A percentile compares a stretch with the other conserved stretches of the same genome.
Evolutionary conservation across 2,329 filamentous ascomycete species (phyloP).

Genomic region (Penicillium sp.): DNA sequence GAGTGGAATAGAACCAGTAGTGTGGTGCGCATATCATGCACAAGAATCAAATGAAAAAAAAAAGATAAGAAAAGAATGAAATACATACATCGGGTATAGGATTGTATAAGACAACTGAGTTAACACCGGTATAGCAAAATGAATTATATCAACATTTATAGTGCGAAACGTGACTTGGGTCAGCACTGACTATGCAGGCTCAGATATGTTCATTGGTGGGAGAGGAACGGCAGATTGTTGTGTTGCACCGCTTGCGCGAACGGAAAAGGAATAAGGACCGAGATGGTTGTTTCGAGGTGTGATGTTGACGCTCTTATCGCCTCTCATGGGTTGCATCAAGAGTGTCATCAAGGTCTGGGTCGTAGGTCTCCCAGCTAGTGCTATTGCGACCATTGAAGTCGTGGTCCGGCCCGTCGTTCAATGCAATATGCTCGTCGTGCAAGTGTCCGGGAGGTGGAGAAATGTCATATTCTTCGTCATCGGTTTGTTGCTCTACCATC

Average conservation of each 20-base stretch:
- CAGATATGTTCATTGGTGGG: constrained; percentile 5
- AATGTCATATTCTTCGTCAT: constrained; percentile 10
- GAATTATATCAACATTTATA: not conserved
- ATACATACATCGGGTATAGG: constrained; percentile 14
- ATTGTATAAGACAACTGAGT: not conserved
- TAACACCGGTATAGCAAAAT: not conserved
- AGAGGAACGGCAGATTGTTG: constrained; percentile 9
- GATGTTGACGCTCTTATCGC: constrained; percentile 24
- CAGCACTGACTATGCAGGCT: not conserved
- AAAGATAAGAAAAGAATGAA: not conserved
- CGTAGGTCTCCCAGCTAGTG: constrained; percentile 24
- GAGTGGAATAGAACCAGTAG: not conserved
- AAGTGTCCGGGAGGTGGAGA: constrained; percentile 4
- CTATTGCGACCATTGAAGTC: constrained; percentile 15
- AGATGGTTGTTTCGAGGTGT: constrained; percentile 21
- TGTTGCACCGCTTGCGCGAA: constrained; percentile 29
- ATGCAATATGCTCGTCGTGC: constrained; percentile 2
- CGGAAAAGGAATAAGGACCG: constrained; percentile 28
- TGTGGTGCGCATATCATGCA: not conserved
- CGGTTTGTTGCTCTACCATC: constrained; percentile 8
- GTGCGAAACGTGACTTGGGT: not conserved
- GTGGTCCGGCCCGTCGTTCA: constrained; percentile 8
- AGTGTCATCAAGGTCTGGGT: constrained; percentile 23
- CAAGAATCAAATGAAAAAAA: not conserved
- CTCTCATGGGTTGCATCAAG: constrained; percentile 17